Evolutionary conservation across 2,329 filamentous ascomycete genomes (phyloP).

Genomic region (Colletotrichum tanaceti): DNA sequence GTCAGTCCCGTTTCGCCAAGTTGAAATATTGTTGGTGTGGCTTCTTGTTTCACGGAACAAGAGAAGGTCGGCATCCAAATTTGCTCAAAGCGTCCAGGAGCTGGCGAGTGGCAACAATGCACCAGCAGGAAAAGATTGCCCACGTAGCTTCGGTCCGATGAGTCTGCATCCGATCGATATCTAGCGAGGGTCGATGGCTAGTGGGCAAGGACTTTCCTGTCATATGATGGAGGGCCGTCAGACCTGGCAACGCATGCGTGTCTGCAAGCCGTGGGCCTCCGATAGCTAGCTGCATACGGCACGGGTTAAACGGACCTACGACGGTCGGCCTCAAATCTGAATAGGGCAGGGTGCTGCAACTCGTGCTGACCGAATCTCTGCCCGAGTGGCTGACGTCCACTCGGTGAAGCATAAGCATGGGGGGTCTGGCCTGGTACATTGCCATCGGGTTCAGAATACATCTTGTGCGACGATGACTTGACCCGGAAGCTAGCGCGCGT

Average conservation of each 20-base stretch:
- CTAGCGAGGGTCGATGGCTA: conserved; percentile 5
- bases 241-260: conserved; percentile 15
- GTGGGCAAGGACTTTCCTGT: conserved; percentile 3
- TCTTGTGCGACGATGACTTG: conserved; percentile 13
- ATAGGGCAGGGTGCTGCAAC: conserved; percentile 36
- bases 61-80: conserved; percentile 1
- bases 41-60: conserved; percentile 21
- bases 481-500: background rate
- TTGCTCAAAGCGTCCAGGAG: conserved; percentile 3
- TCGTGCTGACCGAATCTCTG: conserved; percentile 25
- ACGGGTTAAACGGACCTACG: conserved; percentile 23
- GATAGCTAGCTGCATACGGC: conserved; percentile 31
- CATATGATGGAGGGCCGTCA: conserved; percentile 15
- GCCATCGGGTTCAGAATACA: conserved; percentile 25
- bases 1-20: conserved; percentile 2
- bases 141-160: conserved; percentile 31
- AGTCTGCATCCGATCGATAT: conserved; percentile 27
- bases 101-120: conserved; percentile 16
- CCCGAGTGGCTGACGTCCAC: conserved; percentile 32
- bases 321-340: conserved; percentile 20
- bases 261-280: conserved; percentile 19
- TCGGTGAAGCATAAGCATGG: conserved; percentile 36
- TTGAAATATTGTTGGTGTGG: background rate
- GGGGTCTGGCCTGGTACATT: conserved; percentile 19
- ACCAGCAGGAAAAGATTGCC: conserved; percentile 10